These are phyloP conservation scores for Boletus vermiculosoides DNA, from an alignment of 768 basidiomycete species.

Conservation along the genomic window DNA sequence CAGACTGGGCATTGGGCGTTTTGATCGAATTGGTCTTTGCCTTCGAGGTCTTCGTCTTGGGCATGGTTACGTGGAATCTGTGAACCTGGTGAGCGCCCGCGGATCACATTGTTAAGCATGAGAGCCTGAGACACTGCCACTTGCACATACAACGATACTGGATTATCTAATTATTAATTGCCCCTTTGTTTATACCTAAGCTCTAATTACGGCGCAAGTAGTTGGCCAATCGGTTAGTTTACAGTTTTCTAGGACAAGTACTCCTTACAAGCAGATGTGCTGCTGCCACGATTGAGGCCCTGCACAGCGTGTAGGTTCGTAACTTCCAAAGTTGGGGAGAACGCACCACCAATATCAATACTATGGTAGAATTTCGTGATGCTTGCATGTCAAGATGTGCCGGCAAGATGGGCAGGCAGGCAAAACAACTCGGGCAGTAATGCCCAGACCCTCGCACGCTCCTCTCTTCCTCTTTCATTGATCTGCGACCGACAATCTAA, in stretches of 20 bases:
- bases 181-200: too few relatives aligned
- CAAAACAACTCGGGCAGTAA: constrained; percentile 2
- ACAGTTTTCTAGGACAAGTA: too few relatives aligned
- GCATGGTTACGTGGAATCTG: not conserved
- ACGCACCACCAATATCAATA: not conserved
- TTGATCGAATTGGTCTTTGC: not conserved
- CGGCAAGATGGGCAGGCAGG: not conserved
- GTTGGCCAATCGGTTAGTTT: too few relatives aligned
- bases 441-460: constrained; percentile 4
- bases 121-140: too few relatives aligned
- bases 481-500: not conserved
- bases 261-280: too few relatives aligned
- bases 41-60: not conserved
- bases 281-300: too few relatives aligned
- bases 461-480: not conserved
- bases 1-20: not conserved
- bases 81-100: too few relatives aligned
- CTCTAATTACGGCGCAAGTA: too few relatives aligned
- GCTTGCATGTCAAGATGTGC: not conserved
- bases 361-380: not conserved
- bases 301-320: too few relatives aligned
- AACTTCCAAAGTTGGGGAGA: too few relatives aligned
- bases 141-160: too few relatives aligned
- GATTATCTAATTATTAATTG: too few relatives aligned
- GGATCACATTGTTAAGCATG: not conserved